Percentiles rank a stretch among this genome's conserved stretches.
Conservation (phyloP, 495 filamentous ascomycete species). For the Penicillium pancosmium region DNA sequence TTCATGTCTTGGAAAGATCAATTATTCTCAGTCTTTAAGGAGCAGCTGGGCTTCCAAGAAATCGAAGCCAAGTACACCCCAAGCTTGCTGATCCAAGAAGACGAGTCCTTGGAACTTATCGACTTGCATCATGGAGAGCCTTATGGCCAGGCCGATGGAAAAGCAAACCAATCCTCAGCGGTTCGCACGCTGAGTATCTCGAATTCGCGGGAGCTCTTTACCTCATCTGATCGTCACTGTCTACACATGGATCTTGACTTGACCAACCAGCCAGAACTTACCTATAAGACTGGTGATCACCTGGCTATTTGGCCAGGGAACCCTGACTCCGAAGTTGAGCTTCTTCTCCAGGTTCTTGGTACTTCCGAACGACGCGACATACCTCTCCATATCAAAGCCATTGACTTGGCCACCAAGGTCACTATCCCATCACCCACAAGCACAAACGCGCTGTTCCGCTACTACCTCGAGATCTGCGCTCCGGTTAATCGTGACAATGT, state of each 20-base stretch:
- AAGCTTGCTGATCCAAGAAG: constrained; percentile 40
- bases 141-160: constrained; percentile 23
- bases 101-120: constrained; percentile 38
- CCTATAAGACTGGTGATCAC: constrained; percentile 75
- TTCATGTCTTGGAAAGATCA: constrained; percentile 54
- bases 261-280: constrained; percentile 48
- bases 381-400: constrained; percentile 34
- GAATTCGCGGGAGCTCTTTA: constrained; percentile 43
- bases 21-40: constrained; percentile 41
- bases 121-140: constrained; percentile 48
- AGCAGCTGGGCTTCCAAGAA: constrained; percentile 41
- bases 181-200: constrained; percentile 37
- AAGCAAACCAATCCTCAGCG: constrained; percentile 32
- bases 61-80: constrained; percentile 43
- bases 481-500: constrained; percentile 49
- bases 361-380: constrained; percentile 27
- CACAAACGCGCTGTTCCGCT: constrained; percentile 40
- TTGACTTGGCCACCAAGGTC: constrained; percentile 37
- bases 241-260: constrained; percentile 56
- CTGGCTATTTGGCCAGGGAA: constrained; percentile 74
- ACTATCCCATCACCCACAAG: constrained; percentile 49
- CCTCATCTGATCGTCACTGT: constrained; percentile 41
- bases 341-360: constrained; percentile 40
- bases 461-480: constrained; percentile 55
- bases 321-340: constrained; percentile 52